phyloP scores from a whole-genome alignment of 2,329 filamentous ascomycete genomes.

The Ceratocystis eucalypticola region DNA sequence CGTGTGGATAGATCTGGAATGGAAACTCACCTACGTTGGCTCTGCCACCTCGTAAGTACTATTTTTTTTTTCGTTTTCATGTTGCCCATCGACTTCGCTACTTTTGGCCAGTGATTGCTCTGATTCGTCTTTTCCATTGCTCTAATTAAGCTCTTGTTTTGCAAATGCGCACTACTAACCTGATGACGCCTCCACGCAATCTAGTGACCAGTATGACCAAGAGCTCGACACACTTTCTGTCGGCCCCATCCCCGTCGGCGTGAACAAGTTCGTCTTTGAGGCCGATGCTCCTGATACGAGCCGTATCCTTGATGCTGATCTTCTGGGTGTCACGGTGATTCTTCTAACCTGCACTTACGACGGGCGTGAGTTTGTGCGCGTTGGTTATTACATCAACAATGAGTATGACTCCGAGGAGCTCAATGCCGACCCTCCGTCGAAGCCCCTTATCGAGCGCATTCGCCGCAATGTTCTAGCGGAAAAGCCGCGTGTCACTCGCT shows the following conservation, averaged over 20 bases:
- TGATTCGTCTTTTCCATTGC: constrained; percentile 19
- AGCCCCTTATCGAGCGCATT: constrained; percentile 86
- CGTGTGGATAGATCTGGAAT: constrained; percentile 65
- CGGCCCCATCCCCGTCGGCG: constrained; percentile 89
- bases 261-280: constrained; percentile 98
- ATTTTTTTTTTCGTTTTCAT: constrained; percentile 16
- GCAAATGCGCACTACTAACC: constrained; percentile 14
- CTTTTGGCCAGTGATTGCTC: background rate
- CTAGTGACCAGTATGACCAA: constrained; percentile 88
- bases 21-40: constrained; percentile 98
- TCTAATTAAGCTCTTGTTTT: constrained; percentile 21
- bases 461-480: constrained; percentile 85
- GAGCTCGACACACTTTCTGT: constrained; percentile 95
- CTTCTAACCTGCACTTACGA: constrained; percentile 95
- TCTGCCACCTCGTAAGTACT: constrained; percentile 81
- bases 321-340: constrained; percentile 92
- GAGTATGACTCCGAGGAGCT: constrained; percentile 92
- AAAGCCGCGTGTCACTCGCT: constrained; percentile 93
- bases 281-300: constrained; percentile 82
- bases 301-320: constrained; percentile 86
- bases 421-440: constrained; percentile 74
- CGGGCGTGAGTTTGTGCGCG: constrained; percentile 87
- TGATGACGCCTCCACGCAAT: background rate
- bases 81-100: constrained; percentile 5
- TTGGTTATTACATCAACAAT: constrained; percentile 99